Evolutionary conservation across 805 yeast species (phyloP).

Genomic region (Candida nanaspora): DNA sequence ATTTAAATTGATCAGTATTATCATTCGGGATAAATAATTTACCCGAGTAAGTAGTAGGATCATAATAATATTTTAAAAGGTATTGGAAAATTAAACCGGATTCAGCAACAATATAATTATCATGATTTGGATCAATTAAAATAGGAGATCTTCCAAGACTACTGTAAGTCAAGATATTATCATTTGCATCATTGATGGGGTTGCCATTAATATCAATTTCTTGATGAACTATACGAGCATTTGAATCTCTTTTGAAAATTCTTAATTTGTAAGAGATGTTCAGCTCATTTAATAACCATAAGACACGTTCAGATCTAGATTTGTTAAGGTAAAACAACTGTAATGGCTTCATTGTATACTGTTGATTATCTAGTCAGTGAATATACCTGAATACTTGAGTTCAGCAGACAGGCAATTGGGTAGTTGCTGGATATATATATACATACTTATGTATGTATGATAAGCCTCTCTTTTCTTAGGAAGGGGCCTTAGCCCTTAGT

Average conservation of each 20-base stretch:
- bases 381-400: no score
- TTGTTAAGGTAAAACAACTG: no score
- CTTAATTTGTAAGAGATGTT: conserved; percentile 47
- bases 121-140: conserved; percentile 30
- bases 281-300: conserved; percentile 61
- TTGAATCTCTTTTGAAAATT: no score
- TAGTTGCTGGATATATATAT: no score
- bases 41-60: neutral
- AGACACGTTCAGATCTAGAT: no score
- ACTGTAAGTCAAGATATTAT: conserved; percentile 38
- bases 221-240: no score
- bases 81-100: conserved; percentile 53
- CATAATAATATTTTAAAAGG: conserved; percentile 34
- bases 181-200: conserved; percentile 31
- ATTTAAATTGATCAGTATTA: conserved; percentile 28
- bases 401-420: no score
- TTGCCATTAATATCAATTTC: conserved; percentile 16
- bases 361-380: no score
- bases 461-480: no score
- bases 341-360: no score
- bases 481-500: no score
- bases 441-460: no score
- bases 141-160: conserved; percentile 56
- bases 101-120: conserved; percentile 40
- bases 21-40: neutral